Evolutionary conservation across 495 filamentous ascomycete species (phyloP), one percentile per base, ranked within the genome.

Genomic region (Hypomontagnella monticulosa): DNA sequence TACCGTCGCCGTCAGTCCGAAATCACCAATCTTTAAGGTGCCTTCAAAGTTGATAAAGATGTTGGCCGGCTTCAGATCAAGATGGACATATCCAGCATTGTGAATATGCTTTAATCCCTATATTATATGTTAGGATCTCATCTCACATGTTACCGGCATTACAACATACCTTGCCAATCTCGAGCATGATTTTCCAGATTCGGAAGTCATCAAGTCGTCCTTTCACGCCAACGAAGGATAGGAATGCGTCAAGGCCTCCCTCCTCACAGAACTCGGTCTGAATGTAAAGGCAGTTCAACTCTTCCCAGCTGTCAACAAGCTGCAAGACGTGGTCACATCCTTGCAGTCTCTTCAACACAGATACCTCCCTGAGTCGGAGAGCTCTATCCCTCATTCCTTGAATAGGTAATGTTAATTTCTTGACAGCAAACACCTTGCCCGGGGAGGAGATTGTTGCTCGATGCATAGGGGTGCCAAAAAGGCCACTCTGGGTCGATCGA

Each of bases 191-290:
- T 76, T 99, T 99, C 95, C 95, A 99, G 69, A 98, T 96, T 20
- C 95, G 84, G 74, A 98, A 99, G 73, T 98, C 95, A 79, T 99
- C 95, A 55, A 99, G 76, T 66, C 94, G 86, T 46, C 91, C 93
- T 72, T 90, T 91, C 49, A 87, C 79, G 4, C 95, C 95, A 60
- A 91, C 87, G 51, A 89, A 83, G 8, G 84, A 79, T 9, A 98
- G 84, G 73, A 97, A 97, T 0, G 86, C 76, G 72, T 95, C 90
- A 46, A 99, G 77, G 61, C 91, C 96, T 7, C 95, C 95, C 71
- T 96, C 91, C 70, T 96, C 91, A 71, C 94, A 98, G 71, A 85
- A 99, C 64, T 98, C 96, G 0, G 94, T 98, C 78, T 97, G 93
- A 61, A 99, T 98, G 75, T 97, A 99, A 4, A 99, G 86, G 63